A percentile compares a stretch with the other conserved stretches of the same genome.
Conservation (phyloP, 2,329 filamentous ascomycete species). For the Diplodia seriata region DNA sequence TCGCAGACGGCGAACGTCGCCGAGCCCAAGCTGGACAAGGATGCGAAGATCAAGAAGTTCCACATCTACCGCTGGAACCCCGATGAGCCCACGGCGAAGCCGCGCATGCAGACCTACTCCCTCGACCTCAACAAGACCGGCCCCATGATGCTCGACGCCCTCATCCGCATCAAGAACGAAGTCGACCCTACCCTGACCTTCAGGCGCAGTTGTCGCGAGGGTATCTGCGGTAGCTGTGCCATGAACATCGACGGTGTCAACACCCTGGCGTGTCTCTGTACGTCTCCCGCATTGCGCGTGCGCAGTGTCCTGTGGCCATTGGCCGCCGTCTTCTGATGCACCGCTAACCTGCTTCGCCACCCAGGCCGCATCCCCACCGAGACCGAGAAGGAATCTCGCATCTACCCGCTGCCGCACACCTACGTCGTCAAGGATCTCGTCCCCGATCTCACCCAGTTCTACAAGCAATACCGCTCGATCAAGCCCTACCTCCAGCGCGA, state of each 20-base stretch:
- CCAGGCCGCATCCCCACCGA: slow-evolving; percentile 92
- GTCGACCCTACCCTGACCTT: slow-evolving; percentile 96
- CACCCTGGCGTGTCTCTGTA: slow-evolving; percentile 97
- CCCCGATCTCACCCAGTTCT: slow-evolving; percentile 96
- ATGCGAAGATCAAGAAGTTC: slow-evolving; percentile 85
- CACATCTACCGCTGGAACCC: slow-evolving; percentile 99
- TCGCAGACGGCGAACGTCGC: slow-evolving; percentile 66
- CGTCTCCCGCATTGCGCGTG: neutral
- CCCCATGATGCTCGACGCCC: slow-evolving; percentile 95
- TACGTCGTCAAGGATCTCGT: slow-evolving; percentile 99
- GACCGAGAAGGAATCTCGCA: slow-evolving; percentile 79
- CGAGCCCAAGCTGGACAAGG: slow-evolving; percentile 64
- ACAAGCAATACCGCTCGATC: slow-evolving; percentile 99
- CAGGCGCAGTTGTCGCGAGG: slow-evolving; percentile 93
- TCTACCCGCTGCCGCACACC: slow-evolving; percentile 97
- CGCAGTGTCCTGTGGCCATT: neutral
- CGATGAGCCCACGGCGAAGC: slow-evolving; percentile 89
- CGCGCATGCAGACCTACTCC: slow-evolving; percentile 91
- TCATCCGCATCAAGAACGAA: slow-evolving; percentile 99
- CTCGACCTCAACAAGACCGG: slow-evolving; percentile 98
- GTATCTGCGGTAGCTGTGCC: slow-evolving; percentile 97
- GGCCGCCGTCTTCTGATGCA: neutral
- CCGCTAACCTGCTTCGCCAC: slow-evolving; percentile 14
- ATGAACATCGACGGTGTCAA: slow-evolving; percentile 99
- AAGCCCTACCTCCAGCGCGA: slow-evolving; percentile 97